phyloP scores from a whole-genome alignment of 176 grass and related monocot species.

The Calamus simplicifolius region DNA sequence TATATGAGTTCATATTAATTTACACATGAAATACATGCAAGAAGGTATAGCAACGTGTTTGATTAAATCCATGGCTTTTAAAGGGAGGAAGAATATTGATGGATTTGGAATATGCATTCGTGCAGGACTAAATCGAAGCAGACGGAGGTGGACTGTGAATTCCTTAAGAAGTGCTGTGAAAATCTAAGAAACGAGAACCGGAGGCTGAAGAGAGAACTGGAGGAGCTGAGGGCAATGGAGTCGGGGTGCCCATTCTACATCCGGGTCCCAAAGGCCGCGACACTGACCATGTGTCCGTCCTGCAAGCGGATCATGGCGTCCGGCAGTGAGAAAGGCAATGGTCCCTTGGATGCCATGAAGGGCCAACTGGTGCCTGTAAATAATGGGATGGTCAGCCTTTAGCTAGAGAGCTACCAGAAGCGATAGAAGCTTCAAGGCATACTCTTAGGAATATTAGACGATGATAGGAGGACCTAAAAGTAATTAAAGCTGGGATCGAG shows the following conservation, averaged over 20 bases:
- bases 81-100: too few relatives aligned
- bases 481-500: too few relatives aligned
- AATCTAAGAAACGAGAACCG: constrained; percentile 6
- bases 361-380: background rate
- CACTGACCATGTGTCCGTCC: background rate
- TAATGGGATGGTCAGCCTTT: background rate
- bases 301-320: background rate
- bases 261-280: background rate
- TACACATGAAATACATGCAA: too few relatives aligned
- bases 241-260: background rate
- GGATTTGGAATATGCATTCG: too few relatives aligned
- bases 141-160: constrained; percentile 1
- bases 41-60: too few relatives aligned
- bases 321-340: background rate
- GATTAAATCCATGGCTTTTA: too few relatives aligned
- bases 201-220: constrained; percentile 5
- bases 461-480: too few relatives aligned
- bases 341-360: background rate
- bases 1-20: too few relatives aligned
- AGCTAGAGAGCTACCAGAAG: too few relatives aligned
- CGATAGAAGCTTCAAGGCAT: too few relatives aligned
- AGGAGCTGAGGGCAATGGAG: constrained; percentile 5
- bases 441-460: too few relatives aligned
- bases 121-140: constrained; percentile 17
- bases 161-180: constrained; percentile 4